Base-by-base conservation (phyloP, 73 alveolate genomes). In the Blepharisma japonicum region DNA sequence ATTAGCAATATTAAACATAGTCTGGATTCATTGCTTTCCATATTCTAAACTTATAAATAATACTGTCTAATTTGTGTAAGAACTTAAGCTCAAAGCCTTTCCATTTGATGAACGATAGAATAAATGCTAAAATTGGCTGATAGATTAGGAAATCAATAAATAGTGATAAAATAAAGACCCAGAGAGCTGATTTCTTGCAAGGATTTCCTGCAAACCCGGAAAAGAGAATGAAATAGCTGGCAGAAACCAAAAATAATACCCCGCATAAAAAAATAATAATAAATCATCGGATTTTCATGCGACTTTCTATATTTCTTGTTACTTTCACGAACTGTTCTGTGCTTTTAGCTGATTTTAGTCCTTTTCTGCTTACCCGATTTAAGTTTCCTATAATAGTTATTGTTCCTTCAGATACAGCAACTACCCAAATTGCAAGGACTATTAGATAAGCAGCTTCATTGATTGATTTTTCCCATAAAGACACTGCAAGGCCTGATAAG, bases 1-100 rank as follows among this genome's bases (percentile, higher is more conserved):
- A 32, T 32, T 32, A 32, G 42, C 42, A 32, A 32, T 61, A 61
- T 9, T 25, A 14, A 61, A 14, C 74, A 20, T 14, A 25, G 47
- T 61, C 74, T 20, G 74, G 74, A 4, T 61, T 61, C 18, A 39
- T 61, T 48, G 74, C 14, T 25, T 61, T 61, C 74, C 74, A 61
- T 9, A 61, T 25, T 5, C 74, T 61, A 61, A 25, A 8, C 47
- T 61, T 61, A n/a, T 61, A 14, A n/a, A 61, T 14, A 61, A 61
- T 14, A 20, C 46, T 25, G 47, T 61, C 11, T 9, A 61, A 9
- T 18, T 61, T 61, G 14, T 61, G 14, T 39, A 61, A 2, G 14
- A 25, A 8, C 74, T 25, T 61, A n/a, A 39, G 23, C 46, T 61
- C 23, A 61, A 14, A 61, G 14, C 47, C 14, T 39, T 9, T 9